Conservation (phyloP, 176 grass and related monocot genomes). For the Rhynchospora tenuis region DNA sequence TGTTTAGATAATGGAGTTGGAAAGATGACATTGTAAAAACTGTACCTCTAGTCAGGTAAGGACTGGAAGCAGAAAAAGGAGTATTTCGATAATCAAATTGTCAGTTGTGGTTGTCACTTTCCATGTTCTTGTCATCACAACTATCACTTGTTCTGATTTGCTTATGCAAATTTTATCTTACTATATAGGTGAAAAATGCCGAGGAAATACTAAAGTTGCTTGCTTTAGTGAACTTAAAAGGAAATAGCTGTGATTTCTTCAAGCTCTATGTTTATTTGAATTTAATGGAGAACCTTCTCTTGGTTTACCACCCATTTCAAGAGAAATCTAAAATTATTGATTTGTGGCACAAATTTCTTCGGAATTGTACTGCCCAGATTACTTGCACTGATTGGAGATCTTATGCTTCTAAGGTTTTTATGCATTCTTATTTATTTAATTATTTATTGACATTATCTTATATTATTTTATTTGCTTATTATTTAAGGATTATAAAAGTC, state of each 20-base stretch:
- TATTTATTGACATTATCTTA: not conserved
- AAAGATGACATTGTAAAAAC: not conserved
- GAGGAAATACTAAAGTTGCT: constrained; percentile 57
- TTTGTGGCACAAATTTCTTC: constrained; percentile 56
- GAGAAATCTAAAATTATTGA: constrained; percentile 36
- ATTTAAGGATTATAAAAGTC: not conserved
- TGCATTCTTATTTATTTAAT: not conserved
- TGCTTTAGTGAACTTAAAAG: constrained; percentile 60
- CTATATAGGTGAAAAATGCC: constrained; percentile 39
- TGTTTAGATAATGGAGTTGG: not conserved
- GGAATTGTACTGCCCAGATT: constrained; percentile 74
- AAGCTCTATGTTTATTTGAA: constrained; percentile 50
- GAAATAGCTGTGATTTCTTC: constrained; percentile 59
- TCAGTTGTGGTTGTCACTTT: not conserved
- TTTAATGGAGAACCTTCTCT: constrained; percentile 71
- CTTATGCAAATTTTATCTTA: not conserved
- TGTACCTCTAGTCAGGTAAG: not conserved
- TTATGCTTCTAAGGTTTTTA: constrained; percentile 69
- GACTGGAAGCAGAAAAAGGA: not conserved
- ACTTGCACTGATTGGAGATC: constrained; percentile 68
- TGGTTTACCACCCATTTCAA: constrained; percentile 39
- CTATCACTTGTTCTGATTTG: not conserved
- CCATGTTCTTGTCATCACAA: not conserved
- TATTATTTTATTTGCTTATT: not conserved
- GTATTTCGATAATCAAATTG: not conserved